Evolutionary conservation across 2,329 filamentous ascomycete genomes (phyloP), one percentile per base, ranked within the genome.

Genomic region (Colletotrichum sp.): DNA sequence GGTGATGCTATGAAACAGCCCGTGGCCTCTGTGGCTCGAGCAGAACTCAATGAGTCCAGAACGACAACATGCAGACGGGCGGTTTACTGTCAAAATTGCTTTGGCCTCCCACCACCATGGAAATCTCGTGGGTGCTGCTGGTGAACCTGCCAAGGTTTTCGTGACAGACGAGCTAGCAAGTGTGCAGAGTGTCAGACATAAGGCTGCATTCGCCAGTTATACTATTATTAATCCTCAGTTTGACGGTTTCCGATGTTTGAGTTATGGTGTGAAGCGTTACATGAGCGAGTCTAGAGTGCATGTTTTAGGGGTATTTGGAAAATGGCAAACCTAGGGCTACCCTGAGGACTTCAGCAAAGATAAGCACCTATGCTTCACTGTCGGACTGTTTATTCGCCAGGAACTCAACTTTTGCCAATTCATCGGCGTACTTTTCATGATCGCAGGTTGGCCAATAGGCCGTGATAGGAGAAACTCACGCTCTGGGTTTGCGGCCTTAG

Each of bases 51-150:
- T 12, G 7, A 30, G 28, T 43, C 4, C 6, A 14, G 13, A 7
- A 43, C 12, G 34, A 12, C 32, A 14, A 28, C 26, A 18, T 18
- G 43, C 13, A 36, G 48, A 70, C n/a, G 36, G 68, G 34, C 57
- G n/a, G 26, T 70, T 63, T 70, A 14, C 68, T 63, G 68, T 61
- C 68, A 63, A n/a, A 48, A 28, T 61, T 8, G 18, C 68, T 63
- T 61, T 57, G 36, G n/a, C 57, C 57, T 32, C 55, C 16, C 68
- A 70, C 68, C 34, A 63, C n/a, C 36, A 63, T 13, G 12, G 28
- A 18, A 4, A n/a, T 21, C 28, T 28, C 6, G 39, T 30, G 26
- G 16, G 7, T 7, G 48, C 4, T 70, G 18, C 14, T 16, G 8
- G 57, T 32, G 18, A 30, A 21, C 13, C 18, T 16, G 8, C 3